Evolutionary conservation across 345 rosid species (phyloP).

Genomic region (Moringa oleifera): DNA sequence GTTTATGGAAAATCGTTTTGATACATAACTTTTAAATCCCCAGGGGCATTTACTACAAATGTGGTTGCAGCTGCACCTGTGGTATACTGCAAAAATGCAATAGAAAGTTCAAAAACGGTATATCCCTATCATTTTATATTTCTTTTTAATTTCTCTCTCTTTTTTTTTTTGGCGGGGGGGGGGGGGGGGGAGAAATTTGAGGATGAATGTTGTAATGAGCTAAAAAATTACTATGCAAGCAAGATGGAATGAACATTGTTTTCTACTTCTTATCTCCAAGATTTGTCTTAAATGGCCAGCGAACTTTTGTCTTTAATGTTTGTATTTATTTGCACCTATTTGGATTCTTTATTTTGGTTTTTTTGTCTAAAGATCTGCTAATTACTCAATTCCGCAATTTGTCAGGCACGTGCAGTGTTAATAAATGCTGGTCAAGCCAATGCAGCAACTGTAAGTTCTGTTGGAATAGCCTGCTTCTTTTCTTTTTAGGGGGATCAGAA

Average conservation of each 20-base stretch:
- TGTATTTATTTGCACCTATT: background rate
- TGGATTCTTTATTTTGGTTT: background rate
- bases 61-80: slow-evolving; percentile 97
- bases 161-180: too few relatives aligned
- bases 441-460: slow-evolving; percentile 86
- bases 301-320: background rate
- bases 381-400: slow-evolving; percentile 9
- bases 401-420: slow-evolving; percentile 88
- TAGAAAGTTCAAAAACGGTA: slow-evolving; percentile 54
- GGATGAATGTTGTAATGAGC: background rate
- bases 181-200: too few relatives aligned
- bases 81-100: slow-evolving; percentile 59
- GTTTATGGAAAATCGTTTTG: background rate
- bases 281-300: background rate
- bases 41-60: slow-evolving; percentile 81
- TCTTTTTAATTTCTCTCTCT: too few relatives aligned
- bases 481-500: too few relatives aligned
- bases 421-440: slow-evolving; percentile 99
- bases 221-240: background rate
- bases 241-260: too few relatives aligned
- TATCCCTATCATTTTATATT: background rate
- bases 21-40: slow-evolving; percentile 6
- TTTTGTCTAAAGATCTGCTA: background rate
- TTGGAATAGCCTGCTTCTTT: slow-evolving; percentile 6
- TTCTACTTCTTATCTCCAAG: background rate